Evolutionary conservation across 2,329 filamentous ascomycete species (phyloP).

Genomic region (Stagonosporopsis rhizophila): DNA sequence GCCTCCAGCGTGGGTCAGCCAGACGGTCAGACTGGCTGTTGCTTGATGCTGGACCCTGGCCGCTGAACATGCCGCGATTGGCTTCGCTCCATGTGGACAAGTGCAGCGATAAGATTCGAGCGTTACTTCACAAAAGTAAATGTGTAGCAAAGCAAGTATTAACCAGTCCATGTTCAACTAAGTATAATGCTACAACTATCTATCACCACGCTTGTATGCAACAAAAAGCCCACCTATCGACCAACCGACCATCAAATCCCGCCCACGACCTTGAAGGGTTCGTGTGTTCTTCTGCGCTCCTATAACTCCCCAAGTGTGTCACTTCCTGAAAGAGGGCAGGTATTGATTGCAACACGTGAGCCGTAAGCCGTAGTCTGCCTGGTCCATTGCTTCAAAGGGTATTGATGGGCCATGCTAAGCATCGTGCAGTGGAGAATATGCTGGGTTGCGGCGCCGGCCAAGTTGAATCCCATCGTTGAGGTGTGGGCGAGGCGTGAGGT

Average conservation of each 20-base stretch:
- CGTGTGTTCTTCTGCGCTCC: background rate
- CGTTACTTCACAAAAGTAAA: no score
- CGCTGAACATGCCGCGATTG: constrained; percentile 6
- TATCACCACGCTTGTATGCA: background rate
- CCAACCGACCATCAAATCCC: background rate
- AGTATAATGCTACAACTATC: background rate
- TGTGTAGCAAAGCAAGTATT: no score
- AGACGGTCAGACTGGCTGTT: background rate
- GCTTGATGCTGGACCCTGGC: constrained; percentile 6
- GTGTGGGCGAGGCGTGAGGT: no score
- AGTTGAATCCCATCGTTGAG: no score
- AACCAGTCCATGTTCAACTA: background rate
- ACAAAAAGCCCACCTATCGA: background rate
- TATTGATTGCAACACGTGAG: no score
- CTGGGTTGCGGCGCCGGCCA: no score
- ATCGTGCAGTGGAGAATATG: no score
- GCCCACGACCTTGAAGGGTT: background rate
- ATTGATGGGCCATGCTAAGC: no score
- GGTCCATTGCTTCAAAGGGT: no score
- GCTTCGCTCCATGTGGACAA: background rate
- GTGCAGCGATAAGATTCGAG: background rate
- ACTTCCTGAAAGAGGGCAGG: background rate
- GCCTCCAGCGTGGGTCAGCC: background rate
- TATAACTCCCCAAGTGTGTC: background rate
- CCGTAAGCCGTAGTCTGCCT: no score